Base-by-base conservation (phyloP, 2,329 filamentous ascomycete species). In the Fusarium avenaceum region DNA sequence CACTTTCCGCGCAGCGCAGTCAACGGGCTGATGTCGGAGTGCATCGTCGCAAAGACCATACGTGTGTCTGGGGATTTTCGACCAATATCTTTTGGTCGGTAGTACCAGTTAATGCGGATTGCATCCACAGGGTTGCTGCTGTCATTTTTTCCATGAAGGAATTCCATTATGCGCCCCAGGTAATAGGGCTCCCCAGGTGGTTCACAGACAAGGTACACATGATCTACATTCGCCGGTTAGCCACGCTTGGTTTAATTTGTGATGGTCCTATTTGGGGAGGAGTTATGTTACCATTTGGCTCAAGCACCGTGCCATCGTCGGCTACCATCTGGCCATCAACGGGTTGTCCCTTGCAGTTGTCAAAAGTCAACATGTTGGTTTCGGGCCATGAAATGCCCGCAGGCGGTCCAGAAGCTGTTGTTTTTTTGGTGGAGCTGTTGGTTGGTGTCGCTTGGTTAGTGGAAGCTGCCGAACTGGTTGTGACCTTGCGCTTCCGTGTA, bases 111-210 rank as follows among this genome's bases (percentile, higher is more conserved):
- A 76, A 98, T 92, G 72, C 94, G 91, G 74, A 99, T 81, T 42
- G 93, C 89, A 76, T 97, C 95, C 68, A 99, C 89, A 1, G 92
- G 90, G 61, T 89, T 87, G 55, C 84, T 85, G 35, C 84, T 81
- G 77, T 94, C 88, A 76, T 95, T 93, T 74, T 94, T 89, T 75
- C 86, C 83, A 76, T 97, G 93, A 73, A 97, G 84, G 78, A 98
- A 98, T 79, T 99, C 95, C 96, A 99, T 99, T 78, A 99, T 96
- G 73, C 96, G 92, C 68, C 92, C 96, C 69, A 99, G 84, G 79
- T 99, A 99, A 82, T 99, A 99, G 56, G 96, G 96, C 81, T 99
- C 96, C 53, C 96, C 96, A 17, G 96, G 96, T 50, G 96, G 96
- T 80, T 99, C 96, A 81, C 94, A 98, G 68, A 99, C 92, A 67